Conservation (phyloP, 306 rosid species). For the Vigna angularis region DNA sequence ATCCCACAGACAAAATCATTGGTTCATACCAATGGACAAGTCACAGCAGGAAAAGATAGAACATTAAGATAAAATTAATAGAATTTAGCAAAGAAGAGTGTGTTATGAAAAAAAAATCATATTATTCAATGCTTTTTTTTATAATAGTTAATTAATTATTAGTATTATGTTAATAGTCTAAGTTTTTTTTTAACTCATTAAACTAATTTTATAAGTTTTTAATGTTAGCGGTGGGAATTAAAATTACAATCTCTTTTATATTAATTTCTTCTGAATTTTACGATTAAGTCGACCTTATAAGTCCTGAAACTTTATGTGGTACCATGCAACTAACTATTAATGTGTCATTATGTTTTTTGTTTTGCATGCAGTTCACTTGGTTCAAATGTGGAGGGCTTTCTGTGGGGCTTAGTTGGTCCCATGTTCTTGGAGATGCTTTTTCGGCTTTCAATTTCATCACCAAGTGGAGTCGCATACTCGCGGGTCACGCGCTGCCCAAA, state of each 20-base stretch:
- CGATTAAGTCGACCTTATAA: no score
- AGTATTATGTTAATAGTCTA: no score
- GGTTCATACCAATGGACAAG: neutral
- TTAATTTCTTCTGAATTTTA: no score
- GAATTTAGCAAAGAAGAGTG: neutral
- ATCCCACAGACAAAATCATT: neutral
- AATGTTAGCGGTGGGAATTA: no score
- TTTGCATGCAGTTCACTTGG: conserved; percentile 56
- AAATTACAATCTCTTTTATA: no score
- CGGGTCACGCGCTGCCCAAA: conserved; percentile 48
- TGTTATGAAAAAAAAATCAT: neutral
- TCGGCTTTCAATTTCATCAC: conserved; percentile 68
- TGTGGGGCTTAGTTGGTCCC: conserved; percentile 82
- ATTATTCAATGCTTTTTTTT: no score
- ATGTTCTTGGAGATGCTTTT: conserved; percentile 72
- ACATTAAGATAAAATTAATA: neutral
- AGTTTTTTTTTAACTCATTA: no score
- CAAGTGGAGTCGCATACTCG: conserved; percentile 53
- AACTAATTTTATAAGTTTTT: no score
- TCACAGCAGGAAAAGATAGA: neutral
- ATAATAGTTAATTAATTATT: no score
- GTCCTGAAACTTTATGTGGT: no score
- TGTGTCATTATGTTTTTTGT: neutral
- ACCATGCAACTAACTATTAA: neutral
- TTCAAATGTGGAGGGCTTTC: conserved; percentile 78